A percentile compares a stretch with the other conserved stretches of the same genome.
Conservation (phyloP, 345 rosid species). For the Cardamine occulta region DNA sequence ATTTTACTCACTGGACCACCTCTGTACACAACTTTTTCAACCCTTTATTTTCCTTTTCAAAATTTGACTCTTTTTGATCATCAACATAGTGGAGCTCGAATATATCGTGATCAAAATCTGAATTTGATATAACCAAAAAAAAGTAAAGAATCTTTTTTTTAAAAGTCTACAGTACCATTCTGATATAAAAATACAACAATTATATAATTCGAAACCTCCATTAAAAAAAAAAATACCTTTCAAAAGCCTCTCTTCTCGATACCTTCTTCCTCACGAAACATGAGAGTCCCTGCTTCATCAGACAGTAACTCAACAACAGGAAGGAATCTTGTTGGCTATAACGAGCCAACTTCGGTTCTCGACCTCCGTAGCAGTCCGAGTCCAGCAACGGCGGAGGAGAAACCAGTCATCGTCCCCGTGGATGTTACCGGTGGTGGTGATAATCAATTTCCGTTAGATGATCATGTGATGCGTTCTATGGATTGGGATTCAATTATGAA, state of each 20-base stretch:
- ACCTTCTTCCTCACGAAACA: slow-evolving; percentile 41
- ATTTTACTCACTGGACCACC: not conserved
- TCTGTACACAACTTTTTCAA: not conserved
- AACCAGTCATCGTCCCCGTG: slow-evolving; percentile 5
- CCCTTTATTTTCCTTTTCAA: not conserved
- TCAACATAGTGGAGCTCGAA: slow-evolving; percentile 33
- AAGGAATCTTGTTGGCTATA: slow-evolving; percentile 20
- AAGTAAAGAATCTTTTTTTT: slow-evolving; percentile 16
- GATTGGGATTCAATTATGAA: slow-evolving; percentile 89
- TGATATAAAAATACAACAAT: slow-evolving; percentile 14
- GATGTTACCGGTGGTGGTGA: slow-evolving; percentile 1
- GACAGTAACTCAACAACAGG: slow-evolving; percentile 31
- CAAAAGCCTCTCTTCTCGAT: slow-evolving; percentile 43
- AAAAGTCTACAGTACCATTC: not conserved
- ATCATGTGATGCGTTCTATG: slow-evolving; percentile 62
- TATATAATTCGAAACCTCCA: not conserved
- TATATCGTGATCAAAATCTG: slow-evolving; percentile 27
- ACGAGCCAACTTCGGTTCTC: slow-evolving; percentile 73
- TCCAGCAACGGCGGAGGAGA: slow-evolving; percentile 25
- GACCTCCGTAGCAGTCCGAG: slow-evolving; percentile 35
- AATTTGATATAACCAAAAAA: slow-evolving; percentile 9
- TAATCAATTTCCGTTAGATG: slow-evolving; percentile 40
- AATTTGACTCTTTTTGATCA: slow-evolving; percentile 33
- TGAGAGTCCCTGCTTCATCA: slow-evolving; percentile 64
- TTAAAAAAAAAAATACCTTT: slow-evolving; percentile 42